These are phyloP conservation scores for Ceriops decandra DNA, from an alignment of 345 rosid genomes.

Conservation along the genomic window DNA sequence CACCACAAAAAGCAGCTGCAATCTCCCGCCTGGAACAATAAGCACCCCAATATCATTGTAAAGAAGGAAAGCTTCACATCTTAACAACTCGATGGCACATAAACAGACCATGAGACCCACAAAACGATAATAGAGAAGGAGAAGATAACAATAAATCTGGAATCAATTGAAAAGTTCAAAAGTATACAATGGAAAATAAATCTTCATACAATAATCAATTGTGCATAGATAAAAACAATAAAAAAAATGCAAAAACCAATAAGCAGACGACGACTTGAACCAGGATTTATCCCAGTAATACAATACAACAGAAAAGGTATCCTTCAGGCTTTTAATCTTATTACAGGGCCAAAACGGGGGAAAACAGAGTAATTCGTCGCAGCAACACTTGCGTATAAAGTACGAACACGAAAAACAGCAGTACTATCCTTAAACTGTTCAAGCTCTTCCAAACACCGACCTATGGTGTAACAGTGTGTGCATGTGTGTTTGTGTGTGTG, in stretches of 20 bases:
- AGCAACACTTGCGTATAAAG: background rate
- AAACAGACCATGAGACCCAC: background rate
- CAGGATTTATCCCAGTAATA: too few species aligned
- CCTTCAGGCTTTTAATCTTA: background rate
- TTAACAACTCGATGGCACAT: background rate
- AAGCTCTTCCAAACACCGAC: conserved; percentile 23
- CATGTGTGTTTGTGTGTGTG: too few species aligned
- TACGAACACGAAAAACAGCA: background rate
- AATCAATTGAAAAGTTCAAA: background rate
- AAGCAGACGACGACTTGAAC: background rate
- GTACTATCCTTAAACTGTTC: conserved; percentile 1
- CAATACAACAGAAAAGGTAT: too few species aligned
- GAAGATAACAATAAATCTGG: background rate
- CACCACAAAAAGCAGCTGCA: conserved; percentile 8
- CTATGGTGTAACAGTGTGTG: conserved; percentile 2
- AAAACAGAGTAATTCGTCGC: background rate
- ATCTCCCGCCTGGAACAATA: conserved; percentile 28
- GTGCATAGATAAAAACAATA: background rate
- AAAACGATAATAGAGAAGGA: background rate
- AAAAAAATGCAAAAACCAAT: background rate
- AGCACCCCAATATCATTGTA: background rate
- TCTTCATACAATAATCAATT: background rate
- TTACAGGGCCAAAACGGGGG: conserved; percentile 9
- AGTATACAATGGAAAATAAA: background rate
- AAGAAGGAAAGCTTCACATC: conserved; percentile 1